Conservation (phyloP, 768 basidiomycete species). For the Kwoniella botswanensis region DNA sequence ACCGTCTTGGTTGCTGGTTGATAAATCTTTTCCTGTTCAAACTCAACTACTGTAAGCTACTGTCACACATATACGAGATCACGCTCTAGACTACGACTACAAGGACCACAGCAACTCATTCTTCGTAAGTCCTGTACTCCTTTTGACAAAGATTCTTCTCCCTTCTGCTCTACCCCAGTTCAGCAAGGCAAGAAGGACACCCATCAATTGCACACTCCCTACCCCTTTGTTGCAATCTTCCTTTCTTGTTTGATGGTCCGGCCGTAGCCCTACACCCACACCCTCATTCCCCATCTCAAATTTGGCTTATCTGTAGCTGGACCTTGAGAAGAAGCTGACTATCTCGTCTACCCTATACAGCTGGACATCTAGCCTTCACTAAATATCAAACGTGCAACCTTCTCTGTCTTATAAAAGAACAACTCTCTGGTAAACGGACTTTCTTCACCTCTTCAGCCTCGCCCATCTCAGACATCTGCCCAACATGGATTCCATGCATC, state of each 20-base stretch:
- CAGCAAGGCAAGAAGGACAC: not conserved
- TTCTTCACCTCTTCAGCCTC: not conserved
- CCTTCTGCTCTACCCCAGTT: not conserved
- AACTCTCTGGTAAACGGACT: not conserved
- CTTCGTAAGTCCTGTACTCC: not conserved
- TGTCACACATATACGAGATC: no score
- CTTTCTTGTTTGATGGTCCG: slow-evolving; percentile 3
- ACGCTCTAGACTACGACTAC: no score
- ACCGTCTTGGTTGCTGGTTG: no score
- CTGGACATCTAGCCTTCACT: not conserved
- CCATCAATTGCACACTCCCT: not conserved
- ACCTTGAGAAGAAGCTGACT: slow-evolving; percentile 9
- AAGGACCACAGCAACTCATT: not conserved
- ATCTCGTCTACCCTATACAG: not conserved
- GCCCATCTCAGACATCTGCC: not conserved
- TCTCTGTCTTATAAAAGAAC: not conserved
- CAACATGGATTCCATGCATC: slow-evolving; percentile 57
- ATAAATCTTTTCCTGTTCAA: no score
- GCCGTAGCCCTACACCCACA: not conserved
- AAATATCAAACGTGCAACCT: not conserved
- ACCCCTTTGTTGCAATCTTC: not conserved
- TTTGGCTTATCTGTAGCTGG: not conserved
- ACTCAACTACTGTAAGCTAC: no score
- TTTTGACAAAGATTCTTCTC: not conserved
- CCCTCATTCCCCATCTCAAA: not conserved